These are phyloP conservation scores for Neocatenulostroma microsporum DNA, from an alignment of 2,329 filamentous ascomycete species.

Conservation along the genomic window DNA sequence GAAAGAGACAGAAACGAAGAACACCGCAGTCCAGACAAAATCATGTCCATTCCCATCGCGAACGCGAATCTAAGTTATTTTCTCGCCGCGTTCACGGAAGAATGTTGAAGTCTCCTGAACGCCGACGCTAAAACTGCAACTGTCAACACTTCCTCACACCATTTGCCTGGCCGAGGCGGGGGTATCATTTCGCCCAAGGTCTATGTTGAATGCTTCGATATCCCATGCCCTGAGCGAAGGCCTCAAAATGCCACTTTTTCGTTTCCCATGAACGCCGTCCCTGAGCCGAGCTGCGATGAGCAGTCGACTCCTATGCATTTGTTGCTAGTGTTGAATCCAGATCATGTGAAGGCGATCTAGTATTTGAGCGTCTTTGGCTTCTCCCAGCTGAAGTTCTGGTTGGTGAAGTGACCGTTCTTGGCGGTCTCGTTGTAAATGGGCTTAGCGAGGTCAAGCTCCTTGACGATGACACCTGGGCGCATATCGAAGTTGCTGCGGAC, in stretches of 20 bases:
- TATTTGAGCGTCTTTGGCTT: conserved; percentile 91
- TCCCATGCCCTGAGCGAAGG: background rate
- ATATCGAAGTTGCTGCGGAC: conserved; percentile 96
- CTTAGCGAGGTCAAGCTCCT: conserved; percentile 87
- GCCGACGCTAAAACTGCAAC: conserved; percentile 19
- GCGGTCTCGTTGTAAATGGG: conserved; percentile 98
- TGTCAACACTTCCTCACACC: background rate
- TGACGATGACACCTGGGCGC: conserved; percentile 95
- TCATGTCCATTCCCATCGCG: conserved; percentile 1
- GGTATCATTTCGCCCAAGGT: conserved; percentile 11
- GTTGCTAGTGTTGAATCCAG: no score
- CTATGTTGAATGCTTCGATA: conserved; percentile 17
- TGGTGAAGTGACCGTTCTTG: conserved; percentile 99
- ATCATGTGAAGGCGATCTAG: conserved; percentile 50
- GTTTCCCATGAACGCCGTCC: no score
- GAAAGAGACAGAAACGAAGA: background rate
- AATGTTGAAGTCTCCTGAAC: conserved; percentile 21
- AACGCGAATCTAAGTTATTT: background rate
- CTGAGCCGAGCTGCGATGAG: no score
- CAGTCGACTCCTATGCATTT: no score
- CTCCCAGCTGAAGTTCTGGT: conserved; percentile 98
- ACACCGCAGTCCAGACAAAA: conserved; percentile 3
- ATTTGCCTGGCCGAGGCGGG: no score
- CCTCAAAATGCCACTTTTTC: conserved; percentile 3
- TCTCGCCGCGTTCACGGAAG: conserved; percentile 9